These are phyloP conservation scores for Suhomyces emberorum DNA, from an alignment of 805 yeast species.

Conservation along the genomic window DNA sequence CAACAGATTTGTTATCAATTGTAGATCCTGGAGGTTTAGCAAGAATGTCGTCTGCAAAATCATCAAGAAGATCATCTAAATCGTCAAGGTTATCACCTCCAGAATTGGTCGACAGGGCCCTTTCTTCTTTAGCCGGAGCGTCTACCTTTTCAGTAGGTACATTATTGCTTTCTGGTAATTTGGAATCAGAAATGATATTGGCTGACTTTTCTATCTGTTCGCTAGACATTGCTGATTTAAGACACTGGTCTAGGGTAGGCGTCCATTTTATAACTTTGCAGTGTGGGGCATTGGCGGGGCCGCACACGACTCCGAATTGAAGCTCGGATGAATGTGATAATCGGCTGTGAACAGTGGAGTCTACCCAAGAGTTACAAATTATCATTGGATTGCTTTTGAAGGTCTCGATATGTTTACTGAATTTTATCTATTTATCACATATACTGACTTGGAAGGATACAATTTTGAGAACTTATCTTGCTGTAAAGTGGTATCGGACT, in stretches of 20 bases:
- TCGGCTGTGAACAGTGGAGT: no score
- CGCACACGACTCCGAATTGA: background rate
- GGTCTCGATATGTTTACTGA: no score
- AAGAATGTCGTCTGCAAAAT: conserved; percentile 69
- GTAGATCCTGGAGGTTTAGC: conserved; percentile 58
- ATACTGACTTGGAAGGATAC: no score
- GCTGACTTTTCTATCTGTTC: background rate
- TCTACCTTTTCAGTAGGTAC: background rate
- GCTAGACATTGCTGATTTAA: background rate
- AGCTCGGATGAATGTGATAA: no score
- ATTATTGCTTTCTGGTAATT: background rate
- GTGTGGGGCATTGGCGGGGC: background rate
- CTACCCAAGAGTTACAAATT: no score
- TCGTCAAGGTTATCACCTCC: conserved; percentile 60
- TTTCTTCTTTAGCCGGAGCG: background rate
- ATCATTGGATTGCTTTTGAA: no score
- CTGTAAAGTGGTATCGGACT: no score
- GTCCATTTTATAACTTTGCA: no score
- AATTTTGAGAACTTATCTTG: no score
- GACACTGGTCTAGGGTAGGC: no score
- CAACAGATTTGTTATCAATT: conserved; percentile 10
- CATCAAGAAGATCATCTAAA: conserved; percentile 81
- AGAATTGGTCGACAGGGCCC: background rate
- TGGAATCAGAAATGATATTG: no score
- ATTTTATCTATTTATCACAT: no score